Percentiles rank a stretch among this genome's conserved stretches.
phyloP scores from a whole-genome alignment of 148 eudicot genomes.

The Spergularia marina region DNA sequence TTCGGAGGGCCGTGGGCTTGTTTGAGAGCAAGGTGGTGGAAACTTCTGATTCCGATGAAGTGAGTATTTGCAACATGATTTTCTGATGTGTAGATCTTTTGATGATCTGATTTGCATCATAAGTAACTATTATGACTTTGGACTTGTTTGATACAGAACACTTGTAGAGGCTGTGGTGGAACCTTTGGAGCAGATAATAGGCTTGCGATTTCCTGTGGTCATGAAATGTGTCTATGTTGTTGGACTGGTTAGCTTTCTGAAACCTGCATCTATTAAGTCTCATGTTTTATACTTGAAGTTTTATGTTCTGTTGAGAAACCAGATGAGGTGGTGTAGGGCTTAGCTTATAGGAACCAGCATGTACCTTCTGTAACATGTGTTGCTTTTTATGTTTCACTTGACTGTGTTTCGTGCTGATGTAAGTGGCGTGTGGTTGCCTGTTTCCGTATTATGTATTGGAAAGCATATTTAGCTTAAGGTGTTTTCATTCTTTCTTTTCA shows the following conservation, averaged over 20 bases:
- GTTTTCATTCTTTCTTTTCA: constrained; percentile 20
- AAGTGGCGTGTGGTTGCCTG: no score
- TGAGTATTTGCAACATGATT: constrained; percentile 20
- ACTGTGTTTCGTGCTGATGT: background rate
- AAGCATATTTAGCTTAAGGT: background rate
- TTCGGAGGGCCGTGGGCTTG: constrained; percentile 30
- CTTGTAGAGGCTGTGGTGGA: constrained; percentile 48
- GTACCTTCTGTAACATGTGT: no score
- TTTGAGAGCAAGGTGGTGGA: constrained; percentile 16
- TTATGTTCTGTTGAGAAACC: no score
- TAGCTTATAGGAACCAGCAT: no score
- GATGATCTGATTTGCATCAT: background rate
- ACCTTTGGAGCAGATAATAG: constrained; percentile 15
- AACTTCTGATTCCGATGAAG: constrained; percentile 28
- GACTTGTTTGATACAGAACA: constrained; percentile 26
- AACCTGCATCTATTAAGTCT: background rate
- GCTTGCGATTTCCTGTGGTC: constrained; percentile 42
- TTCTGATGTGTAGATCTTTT: background rate
- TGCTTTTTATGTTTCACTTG: background rate
- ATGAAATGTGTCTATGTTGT: constrained; percentile 46
- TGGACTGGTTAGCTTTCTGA: constrained; percentile 40
- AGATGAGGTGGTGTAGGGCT: no score
- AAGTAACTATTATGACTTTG: background rate
- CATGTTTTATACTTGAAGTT: no score
- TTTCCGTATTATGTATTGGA: no score